phyloP scores from a whole-genome alignment of 2,329 filamentous ascomycete genomes.

The Aureobasidium sp. region DNA sequence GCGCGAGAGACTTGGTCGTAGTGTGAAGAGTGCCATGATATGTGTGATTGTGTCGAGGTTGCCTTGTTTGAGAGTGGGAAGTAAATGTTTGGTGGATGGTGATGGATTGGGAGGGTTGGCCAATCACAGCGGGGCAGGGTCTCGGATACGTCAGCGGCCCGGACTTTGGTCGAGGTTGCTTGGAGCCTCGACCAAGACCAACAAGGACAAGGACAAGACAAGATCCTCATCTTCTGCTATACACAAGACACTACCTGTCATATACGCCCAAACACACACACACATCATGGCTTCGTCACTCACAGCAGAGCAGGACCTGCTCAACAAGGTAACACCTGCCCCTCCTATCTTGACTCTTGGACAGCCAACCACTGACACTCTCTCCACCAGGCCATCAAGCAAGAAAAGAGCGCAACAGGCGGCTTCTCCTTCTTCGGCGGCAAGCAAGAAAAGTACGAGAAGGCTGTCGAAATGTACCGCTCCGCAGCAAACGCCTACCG shows the following conservation, averaged over 20 bases:
- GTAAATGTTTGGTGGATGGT: neutral
- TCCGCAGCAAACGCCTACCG: constrained; percentile 86
- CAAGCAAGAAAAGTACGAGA: constrained; percentile 87
- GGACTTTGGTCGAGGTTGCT: no score
- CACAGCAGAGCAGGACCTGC: constrained; percentile 18
- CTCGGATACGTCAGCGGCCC: constrained; percentile 17
- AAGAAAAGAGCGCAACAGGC: constrained; percentile 74
- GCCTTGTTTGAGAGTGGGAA: no score
- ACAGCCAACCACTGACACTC: neutral
- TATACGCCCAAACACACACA: no score
- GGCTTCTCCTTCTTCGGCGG: constrained; percentile 95
- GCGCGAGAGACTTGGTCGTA: neutral
- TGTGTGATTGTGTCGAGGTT: neutral
- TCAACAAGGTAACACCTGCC: constrained; percentile 13
- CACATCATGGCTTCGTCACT: constrained; percentile 17
- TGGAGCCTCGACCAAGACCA: neutral
- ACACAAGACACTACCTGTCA: no score
- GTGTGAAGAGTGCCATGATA: neutral
- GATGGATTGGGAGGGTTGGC: neutral
- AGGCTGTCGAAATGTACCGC: constrained; percentile 87
- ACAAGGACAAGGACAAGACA: no score
- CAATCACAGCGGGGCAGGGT: constrained; percentile 18
- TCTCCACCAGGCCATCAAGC: constrained; percentile 84
- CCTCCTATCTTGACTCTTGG: no score
- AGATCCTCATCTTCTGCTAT: no score